Base-by-base conservation (phyloP, 2,329 filamentous ascomycete species). In the Botrytis byssoidea region DNA sequence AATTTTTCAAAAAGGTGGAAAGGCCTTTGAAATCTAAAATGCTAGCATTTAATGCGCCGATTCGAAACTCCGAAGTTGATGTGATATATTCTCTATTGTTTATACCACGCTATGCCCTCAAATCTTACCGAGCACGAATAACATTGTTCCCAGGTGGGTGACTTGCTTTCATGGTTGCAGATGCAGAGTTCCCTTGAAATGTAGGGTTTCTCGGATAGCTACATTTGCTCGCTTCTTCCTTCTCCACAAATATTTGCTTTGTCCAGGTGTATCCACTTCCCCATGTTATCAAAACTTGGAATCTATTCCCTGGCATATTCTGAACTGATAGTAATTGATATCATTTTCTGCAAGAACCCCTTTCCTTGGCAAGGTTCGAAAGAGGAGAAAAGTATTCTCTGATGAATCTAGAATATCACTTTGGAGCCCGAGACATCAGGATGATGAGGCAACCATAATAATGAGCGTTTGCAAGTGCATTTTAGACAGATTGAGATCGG, bases 391-490 rank as follows among this genome's bases (percentile, higher is more conserved):
- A 7, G 29, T 4, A 9, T 14, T 22, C 40, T 65, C 29, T 4
- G 5, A 55, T 20, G 4, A 51, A 32, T 1, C 32, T 40, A 16
- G 16, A 40, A 32, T 14, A 68, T 68, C 65, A 40, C 25, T 29
- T 29, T 14, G 35, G 37, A 32, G 32, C 20, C 14, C 48, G 46
- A 40, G 22, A 55, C 4, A 55, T 40, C 25, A 16, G 32, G 1
- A 16, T 67, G 6, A 22, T 14, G 4, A 12, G n/a, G 9, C 29
- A 29, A 25, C 18, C 8, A 4, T 12, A 7, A 18, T 51, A 18
- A 7, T 6, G 32, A 51, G 44, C 65, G 65, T 68, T 55, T 55
- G 65, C 65, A 68, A 55, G 64, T 67, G 32, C 32, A 51, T 12
- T 9, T 2, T 9, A n/a, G 25, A 40, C 14, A 1, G 32, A 20